Evolutionary conservation across 1,284 basidiomycete species (phyloP).

Genomic region (Kwoniella shivajii): DNA sequence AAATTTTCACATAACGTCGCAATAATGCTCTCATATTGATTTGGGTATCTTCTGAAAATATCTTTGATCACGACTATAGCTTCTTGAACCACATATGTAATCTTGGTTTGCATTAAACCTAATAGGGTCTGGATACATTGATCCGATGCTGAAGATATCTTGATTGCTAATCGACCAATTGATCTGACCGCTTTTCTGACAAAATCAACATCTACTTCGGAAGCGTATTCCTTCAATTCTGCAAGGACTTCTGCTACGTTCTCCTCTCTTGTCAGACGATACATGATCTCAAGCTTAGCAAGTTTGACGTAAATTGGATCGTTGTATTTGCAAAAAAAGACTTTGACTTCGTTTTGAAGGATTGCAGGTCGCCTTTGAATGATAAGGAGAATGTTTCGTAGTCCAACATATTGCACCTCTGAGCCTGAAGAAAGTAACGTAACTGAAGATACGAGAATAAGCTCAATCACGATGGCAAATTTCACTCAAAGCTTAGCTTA

Average conservation of each 20-base stretch:
- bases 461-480: neutral
- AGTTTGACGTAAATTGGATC: constrained; percentile 98
- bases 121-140: constrained; percentile 92
- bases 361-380: constrained; percentile 89
- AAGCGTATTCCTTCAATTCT: constrained; percentile 97
- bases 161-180: constrained; percentile 94
- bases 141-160: constrained; percentile 89
- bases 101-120: constrained; percentile 86
- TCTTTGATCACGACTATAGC: constrained; percentile 99
- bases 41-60: constrained; percentile 98
- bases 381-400: constrained; percentile 94
- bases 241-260: constrained; percentile 93
- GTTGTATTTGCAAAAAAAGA: constrained; percentile 99
- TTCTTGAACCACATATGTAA: constrained; percentile 97
- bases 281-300: constrained; percentile 98
- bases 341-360: constrained; percentile 92
- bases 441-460: constrained; percentile 45
- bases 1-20: constrained; percentile 92
- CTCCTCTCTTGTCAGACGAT: constrained; percentile 83
- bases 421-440: constrained; percentile 64
- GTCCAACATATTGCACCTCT: constrained; percentile 91
- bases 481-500: constrained; percentile 50
- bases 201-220: constrained; percentile 98
- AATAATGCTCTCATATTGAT: constrained; percentile 94
- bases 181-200: constrained; percentile 91